Evolutionary conservation across 2,329 filamentous ascomycete species (phyloP).

Genomic region (Tympanopsis confertula): DNA sequence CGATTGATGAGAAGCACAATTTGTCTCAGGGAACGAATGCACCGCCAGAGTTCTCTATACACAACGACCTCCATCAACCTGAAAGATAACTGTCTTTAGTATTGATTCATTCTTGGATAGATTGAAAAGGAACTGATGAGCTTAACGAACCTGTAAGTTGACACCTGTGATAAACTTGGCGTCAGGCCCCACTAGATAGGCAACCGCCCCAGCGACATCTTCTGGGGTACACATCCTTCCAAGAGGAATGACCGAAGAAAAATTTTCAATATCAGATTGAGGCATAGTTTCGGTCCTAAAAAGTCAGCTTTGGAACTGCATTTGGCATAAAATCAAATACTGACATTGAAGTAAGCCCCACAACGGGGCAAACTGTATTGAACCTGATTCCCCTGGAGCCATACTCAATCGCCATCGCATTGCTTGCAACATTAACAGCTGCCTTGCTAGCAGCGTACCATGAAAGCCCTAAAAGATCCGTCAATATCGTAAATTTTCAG

Average conservation of each 20-base stretch:
- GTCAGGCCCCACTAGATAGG: slow-evolving; percentile 62
- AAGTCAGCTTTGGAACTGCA: not conserved
- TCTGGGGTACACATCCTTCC: slow-evolving; percentile 42
- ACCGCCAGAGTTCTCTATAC: slow-evolving; percentile 9
- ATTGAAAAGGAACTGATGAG: not conserved
- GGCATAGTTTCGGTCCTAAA: slow-evolving; percentile 14
- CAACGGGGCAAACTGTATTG: not conserved
- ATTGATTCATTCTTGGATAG: too few species aligned
- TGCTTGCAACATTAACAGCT: slow-evolving; percentile 47
- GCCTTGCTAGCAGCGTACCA: slow-evolving; percentile 65
- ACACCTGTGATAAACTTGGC: slow-evolving; percentile 61
- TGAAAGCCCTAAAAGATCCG: too few species aligned
- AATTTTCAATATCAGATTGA: slow-evolving; percentile 44
- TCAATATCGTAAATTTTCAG: too few species aligned
- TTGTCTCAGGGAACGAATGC: too few species aligned
- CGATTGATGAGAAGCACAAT: too few species aligned
- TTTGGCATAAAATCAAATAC: not conserved
- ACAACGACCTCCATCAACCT: slow-evolving; percentile 14
- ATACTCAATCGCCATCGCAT: slow-evolving; percentile 13
- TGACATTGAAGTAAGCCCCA: not conserved
- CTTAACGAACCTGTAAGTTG: slow-evolving; percentile 43
- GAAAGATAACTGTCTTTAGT: not conserved
- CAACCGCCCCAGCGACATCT: slow-evolving; percentile 60
- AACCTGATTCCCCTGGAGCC: not conserved
- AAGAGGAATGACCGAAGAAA: slow-evolving; percentile 40